Evolutionary conservation across 2,329 filamentous ascomycete species (phyloP).

Genomic region (Allantophomopsis cytisporea): DNA sequence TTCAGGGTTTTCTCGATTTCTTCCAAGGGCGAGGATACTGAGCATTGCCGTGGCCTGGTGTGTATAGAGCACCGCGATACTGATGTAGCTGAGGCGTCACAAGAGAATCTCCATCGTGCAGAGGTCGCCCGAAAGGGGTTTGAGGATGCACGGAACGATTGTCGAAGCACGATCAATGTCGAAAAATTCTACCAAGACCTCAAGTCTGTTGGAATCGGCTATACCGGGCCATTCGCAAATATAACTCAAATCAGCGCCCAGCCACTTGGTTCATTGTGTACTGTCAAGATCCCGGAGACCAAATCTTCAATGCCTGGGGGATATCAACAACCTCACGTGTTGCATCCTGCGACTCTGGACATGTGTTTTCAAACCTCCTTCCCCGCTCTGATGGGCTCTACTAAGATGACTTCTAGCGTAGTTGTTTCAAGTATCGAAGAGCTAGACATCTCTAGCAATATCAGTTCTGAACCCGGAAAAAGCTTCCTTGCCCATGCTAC

Average conservation of each 20-base stretch:
- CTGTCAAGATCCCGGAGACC: constrained; percentile 18
- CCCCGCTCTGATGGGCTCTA: neutral
- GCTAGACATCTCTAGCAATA: no score
- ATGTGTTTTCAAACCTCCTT: constrained; percentile 30
- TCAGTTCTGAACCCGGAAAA: no score
- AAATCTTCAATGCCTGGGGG: constrained; percentile 34
- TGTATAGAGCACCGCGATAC: neutral
- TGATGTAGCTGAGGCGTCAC: neutral
- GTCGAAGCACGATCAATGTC: neutral
- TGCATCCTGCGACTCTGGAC: constrained; percentile 45
- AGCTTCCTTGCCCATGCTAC: no score
- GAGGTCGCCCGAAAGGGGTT: neutral
- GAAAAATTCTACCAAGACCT: neutral
- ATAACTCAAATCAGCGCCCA: neutral
- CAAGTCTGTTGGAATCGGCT: neutral
- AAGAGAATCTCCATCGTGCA: neutral
- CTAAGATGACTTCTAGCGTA: no score
- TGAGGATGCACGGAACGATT: neutral
- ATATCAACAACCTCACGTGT: constrained; percentile 37
- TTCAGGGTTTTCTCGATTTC: neutral
- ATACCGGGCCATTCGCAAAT: neutral
- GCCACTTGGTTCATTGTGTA: neutral
- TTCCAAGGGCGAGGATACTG: neutral
- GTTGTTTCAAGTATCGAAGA: no score
- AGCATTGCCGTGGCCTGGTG: neutral